phyloP scores from a whole-genome alignment of 768 basidiomycete species.

The Lepiota venenata region DNA sequence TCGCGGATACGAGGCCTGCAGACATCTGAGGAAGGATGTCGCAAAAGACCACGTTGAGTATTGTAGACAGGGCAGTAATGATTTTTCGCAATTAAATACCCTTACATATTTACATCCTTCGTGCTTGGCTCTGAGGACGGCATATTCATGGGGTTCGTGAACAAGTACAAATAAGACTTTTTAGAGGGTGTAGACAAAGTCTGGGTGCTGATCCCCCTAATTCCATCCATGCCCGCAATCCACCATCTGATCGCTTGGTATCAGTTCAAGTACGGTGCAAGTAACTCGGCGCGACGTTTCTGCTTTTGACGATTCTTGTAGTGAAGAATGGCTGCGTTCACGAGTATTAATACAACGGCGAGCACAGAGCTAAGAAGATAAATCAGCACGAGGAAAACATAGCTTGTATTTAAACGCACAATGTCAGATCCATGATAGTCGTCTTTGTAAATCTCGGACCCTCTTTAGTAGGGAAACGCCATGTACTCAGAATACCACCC shows the following conservation, averaged over 20 bases:
- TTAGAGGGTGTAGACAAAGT: slow-evolving; percentile 28
- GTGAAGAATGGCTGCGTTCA: slow-evolving; percentile 26
- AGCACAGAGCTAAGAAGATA: slow-evolving; percentile 20
- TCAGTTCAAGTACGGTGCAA: slow-evolving; percentile 27
- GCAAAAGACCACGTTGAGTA: slow-evolving; percentile 5
- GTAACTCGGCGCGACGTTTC: slow-evolving; percentile 21
- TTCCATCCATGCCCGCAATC: slow-evolving; percentile 28
- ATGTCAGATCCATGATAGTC: slow-evolving; percentile 32
- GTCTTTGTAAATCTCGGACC: slow-evolving; percentile 33
- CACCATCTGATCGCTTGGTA: slow-evolving; percentile 21
- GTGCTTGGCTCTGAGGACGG: slow-evolving; percentile 10
- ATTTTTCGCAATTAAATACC: slow-evolving; percentile 3
- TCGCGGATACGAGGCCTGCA: slow-evolving; percentile 9
- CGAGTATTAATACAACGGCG: slow-evolving; percentile 19
- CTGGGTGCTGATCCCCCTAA: slow-evolving; percentile 34
- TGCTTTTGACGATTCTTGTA: slow-evolving; percentile 25
- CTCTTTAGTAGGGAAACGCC: slow-evolving; percentile 35
- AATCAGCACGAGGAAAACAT: not conserved
- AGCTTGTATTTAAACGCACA: slow-evolving; percentile 22
- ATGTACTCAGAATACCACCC: slow-evolving; percentile 38
- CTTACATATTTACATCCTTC: slow-evolving; percentile 2
- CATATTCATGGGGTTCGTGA: slow-evolving; percentile 48
- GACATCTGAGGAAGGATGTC: slow-evolving; percentile 6
- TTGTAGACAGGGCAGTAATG: slow-evolving; percentile 7
- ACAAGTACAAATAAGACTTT: slow-evolving; percentile 8